Base-by-base conservation (phyloP, 495 filamentous ascomycete genomes). In the Hypomontagnella submonticulosa region DNA sequence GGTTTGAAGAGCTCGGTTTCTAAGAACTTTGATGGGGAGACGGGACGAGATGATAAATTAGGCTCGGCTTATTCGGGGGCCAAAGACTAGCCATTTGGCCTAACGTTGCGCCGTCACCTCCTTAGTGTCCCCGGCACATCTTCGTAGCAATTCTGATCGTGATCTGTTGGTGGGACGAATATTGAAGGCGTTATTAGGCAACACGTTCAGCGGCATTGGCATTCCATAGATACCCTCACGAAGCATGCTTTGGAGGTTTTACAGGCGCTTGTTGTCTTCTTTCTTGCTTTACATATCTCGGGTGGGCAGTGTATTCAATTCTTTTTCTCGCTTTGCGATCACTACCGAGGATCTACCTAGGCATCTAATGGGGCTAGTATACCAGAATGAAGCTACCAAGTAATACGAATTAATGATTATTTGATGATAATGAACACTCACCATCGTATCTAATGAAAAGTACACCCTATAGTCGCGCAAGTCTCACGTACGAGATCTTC, bases 191-290 rank as follows among this genome's bases (percentile, higher is more conserved):
- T 67, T 67, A 23, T 44, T 32, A 36, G 61, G 49, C 43, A 62
- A 49, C 44, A 15, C 42, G 53, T 58, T 63, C 59, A 47, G 65
- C 47, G 58, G 54, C 59, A 68, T 61, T 61, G 53, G 48, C 61
- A 67, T 67, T 70, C 67, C 41, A 66, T 63, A 62, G 61, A 66
- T 70, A 66, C 67, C 67, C 63, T 70, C 50, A 60, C 66, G 63
- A 65, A 70, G 63, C 57, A 57, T 41, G 63, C 61, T 66, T 70
- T 66, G 51, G 52, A 55, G 63, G 57, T 51, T 57, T 42, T 51
- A 40, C 55, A 47, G 63, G 63, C 56, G 50, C 61, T 61, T 44
- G 57, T 58, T 62, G 43, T 57, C 32, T 20, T 57, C 53, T 75
- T 73, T 40, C 30, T 54, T 18, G 38, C 33, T 46, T 64, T 49